Evolutionary conservation across 2,329 filamentous ascomycete species (phyloP).

Genomic region (Lasiodiplodia sp.): DNA sequence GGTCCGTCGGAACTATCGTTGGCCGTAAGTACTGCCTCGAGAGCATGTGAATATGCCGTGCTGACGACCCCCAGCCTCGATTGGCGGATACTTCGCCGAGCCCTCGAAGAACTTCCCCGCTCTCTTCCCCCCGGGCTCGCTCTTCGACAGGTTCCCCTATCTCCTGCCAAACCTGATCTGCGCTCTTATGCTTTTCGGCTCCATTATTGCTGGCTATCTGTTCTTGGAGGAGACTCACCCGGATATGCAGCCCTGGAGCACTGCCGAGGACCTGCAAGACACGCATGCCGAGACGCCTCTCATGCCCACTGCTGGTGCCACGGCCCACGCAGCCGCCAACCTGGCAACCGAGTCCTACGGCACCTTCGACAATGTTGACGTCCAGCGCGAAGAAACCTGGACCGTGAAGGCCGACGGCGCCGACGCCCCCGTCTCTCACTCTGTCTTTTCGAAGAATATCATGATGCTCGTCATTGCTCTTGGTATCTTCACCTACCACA

Average conservation of each 20-base stretch:
- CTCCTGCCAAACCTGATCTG: conserved; percentile 90
- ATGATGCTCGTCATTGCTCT: conserved; percentile 80
- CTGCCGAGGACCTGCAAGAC: conserved; percentile 46
- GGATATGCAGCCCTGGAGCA: conserved; percentile 69
- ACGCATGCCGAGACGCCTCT: conserved; percentile 72
- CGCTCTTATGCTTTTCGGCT: conserved; percentile 75
- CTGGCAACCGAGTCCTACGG: conserved; percentile 81
- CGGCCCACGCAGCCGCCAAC: conserved; percentile 75
- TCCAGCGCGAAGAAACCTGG: conserved; percentile 63
- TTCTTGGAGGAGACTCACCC: conserved; percentile 90
- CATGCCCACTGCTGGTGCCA: conserved; percentile 76
- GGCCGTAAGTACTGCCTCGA: conserved; percentile 55
- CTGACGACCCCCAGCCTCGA: conserved; percentile 62
- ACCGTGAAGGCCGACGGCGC: conserved; percentile 56
- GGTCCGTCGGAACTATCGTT: conserved; percentile 88
- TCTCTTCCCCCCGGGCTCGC: conserved; percentile 68
- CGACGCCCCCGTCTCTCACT: conserved; percentile 41
- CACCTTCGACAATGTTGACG: conserved; percentile 68
- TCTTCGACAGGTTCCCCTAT: conserved; percentile 84
- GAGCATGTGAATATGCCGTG: conserved; percentile 10
- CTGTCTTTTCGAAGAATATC: conserved; percentile 58
- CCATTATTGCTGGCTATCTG: conserved; percentile 80
- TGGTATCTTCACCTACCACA: conserved; percentile 92
- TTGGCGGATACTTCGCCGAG: conserved; percentile 85
- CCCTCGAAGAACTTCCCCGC: conserved; percentile 77